A percentile compares a stretch with the other conserved stretches of the same genome.
phyloP scores from a whole-genome alignment of 495 filamentous ascomycete species.

The Penicillium argentinense region DNA sequence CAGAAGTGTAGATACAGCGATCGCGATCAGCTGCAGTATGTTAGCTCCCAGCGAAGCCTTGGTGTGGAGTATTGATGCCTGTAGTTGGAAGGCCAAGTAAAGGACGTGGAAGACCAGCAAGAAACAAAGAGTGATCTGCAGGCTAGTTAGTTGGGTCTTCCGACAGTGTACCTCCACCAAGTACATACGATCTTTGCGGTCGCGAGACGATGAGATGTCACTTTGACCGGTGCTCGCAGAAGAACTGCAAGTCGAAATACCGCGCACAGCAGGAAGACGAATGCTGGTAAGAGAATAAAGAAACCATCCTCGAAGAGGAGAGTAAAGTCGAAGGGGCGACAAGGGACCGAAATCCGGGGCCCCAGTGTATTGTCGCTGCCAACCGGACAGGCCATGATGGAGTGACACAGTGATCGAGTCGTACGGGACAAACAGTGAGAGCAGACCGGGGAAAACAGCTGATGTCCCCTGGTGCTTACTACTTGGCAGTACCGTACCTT shows the following conservation, averaged over 20 bases:
- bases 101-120: slow-evolving; percentile 27
- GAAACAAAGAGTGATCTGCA: slow-evolving; percentile 4
- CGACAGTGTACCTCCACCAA: too few relatives aligned
- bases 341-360: slow-evolving; percentile 1
- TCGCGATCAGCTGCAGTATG: slow-evolving; percentile 14
- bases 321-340: slow-evolving; percentile 22
- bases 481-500: too few relatives aligned
- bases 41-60: slow-evolving; percentile 13
- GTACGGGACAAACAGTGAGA: too few relatives aligned
- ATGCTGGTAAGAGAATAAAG: slow-evolving; percentile 16
- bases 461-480: too few relatives aligned
- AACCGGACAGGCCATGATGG: too few relatives aligned
- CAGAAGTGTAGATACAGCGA: slow-evolving; percentile 9
- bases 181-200: slow-evolving; percentile 26
- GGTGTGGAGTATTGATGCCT: slow-evolving; percentile 14
- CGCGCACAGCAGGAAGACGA: slow-evolving; percentile 25
- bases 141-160: too few relatives aligned
- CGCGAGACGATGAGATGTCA: slow-evolving; percentile 25
- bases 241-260: slow-evolving; percentile 23
- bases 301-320: slow-evolving; percentile 23
- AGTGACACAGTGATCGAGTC: too few relatives aligned
- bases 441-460: too few relatives aligned
- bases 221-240: slow-evolving; percentile 24
- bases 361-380: slow-evolving; percentile 11
- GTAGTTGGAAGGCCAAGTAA: slow-evolving; percentile 17